These are phyloP conservation scores for Podaxis pistillaris DNA, from an alignment of 768 basidiomycete species.

Conservation along the genomic window DNA sequence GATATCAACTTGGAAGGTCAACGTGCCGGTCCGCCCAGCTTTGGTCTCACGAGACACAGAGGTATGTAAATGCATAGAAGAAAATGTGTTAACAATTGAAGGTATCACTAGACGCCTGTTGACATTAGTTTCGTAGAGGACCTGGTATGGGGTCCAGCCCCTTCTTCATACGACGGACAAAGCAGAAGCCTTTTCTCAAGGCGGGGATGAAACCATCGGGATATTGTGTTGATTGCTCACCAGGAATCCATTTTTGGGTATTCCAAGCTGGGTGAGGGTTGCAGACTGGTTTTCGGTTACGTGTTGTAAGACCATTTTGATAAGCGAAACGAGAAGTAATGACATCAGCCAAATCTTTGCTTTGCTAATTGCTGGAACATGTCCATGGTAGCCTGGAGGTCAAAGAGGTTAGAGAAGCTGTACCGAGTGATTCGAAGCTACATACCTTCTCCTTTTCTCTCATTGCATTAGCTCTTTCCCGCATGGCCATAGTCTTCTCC, in stretches of 20 bases:
- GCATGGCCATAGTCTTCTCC: conserved; percentile 47
- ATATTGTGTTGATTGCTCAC: neutral
- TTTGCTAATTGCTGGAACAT: conserved; percentile 95
- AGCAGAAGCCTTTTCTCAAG: neutral
- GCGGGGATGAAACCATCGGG: conserved; percentile 1
- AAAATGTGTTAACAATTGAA: neutral
- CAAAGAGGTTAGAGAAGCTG: conserved; percentile 9
- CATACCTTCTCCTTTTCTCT: conserved; percentile 73
- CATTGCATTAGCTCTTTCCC: conserved; percentile 62
- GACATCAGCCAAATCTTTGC: conserved; percentile 67
- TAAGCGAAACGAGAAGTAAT: neutral
- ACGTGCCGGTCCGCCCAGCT: conserved; percentile 2
- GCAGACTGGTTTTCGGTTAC: neutral
- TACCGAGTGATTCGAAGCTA: neutral
- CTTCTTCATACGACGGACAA: neutral
- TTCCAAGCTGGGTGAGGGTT: neutral
- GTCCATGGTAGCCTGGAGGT: conserved; percentile 76
- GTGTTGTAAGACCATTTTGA: neutral
- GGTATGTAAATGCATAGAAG: neutral
- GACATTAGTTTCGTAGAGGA: conserved; percentile 13
- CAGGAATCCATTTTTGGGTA: neutral
- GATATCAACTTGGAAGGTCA: neutral
- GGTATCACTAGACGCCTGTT: neutral
- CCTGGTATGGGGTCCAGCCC: conserved; percentile 11
- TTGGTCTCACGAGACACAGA: neutral